Percentiles rank a stretch among this genome's conserved stretches.
phyloP scores from a whole-genome alignment of 208 protist genomes.

The Trypanosoma caninum region DNA sequence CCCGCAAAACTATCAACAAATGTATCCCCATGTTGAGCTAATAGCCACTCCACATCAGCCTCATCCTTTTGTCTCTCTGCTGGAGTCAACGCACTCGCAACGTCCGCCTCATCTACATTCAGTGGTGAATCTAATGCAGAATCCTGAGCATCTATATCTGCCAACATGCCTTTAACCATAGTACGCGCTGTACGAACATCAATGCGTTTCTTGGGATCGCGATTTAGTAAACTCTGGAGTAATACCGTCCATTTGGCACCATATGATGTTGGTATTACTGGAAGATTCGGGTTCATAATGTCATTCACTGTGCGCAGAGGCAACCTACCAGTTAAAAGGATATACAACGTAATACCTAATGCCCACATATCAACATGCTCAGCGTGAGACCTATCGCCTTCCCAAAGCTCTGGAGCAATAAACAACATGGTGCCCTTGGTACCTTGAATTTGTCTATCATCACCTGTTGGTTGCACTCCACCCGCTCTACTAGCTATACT shows the following conservation, averaged over 20 bases:
- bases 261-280: constrained; percentile 29
- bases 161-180: constrained; percentile 28
- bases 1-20: not conserved
- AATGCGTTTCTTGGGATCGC: constrained; percentile 24
- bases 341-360: constrained; percentile 29
- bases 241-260: constrained; percentile 29
- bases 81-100: constrained; percentile 16
- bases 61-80: constrained; percentile 5
- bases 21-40: not conserved
- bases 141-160: not conserved
- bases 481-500: constrained; percentile 34
- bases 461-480: not conserved
- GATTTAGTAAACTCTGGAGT: constrained; percentile 37
- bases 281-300: constrained; percentile 22
- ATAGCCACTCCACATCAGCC: constrained; percentile 6
- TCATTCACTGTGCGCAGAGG: constrained; percentile 25
- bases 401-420: constrained; percentile 32
- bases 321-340: constrained; percentile 28
- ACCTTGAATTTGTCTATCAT: constrained; percentile 17
- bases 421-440: constrained; percentile 31
- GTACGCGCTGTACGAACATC: constrained; percentile 29
- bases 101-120: constrained; percentile 14
- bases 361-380: constrained; percentile 35
- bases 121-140: not conserved
- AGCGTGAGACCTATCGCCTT: constrained; percentile 19